phyloP scores from a whole-genome alignment of 1,139 yeast genomes.

The Candida sp. region DNA sequence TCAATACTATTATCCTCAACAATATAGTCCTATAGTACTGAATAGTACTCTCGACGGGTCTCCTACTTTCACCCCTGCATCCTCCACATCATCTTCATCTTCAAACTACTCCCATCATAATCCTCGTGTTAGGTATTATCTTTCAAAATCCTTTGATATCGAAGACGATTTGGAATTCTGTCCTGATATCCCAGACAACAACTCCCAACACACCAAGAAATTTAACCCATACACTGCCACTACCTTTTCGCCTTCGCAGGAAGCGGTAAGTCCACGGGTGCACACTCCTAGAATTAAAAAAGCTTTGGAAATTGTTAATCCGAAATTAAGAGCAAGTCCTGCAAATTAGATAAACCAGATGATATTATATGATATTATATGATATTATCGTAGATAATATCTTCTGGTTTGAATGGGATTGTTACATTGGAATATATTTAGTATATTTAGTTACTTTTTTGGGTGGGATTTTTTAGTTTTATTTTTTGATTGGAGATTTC shows the following conservation, averaged over 20 bases:
- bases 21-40: conserved; percentile 32
- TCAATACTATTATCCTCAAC: conserved; percentile 33
- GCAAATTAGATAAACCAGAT: conserved; percentile 19
- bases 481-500: too few relatives aligned
- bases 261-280: conserved; percentile 29
- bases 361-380: too few relatives aligned
- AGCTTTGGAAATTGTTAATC: conserved; percentile 74
- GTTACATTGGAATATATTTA: too few relatives aligned
- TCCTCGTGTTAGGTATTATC: conserved; percentile 43
- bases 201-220: conserved; percentile 24
- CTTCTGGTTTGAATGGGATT: too few relatives aligned
- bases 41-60: conserved; percentile 9
- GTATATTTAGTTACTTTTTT: too few relatives aligned
- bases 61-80: conserved; percentile 7
- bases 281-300: conserved; percentile 59
- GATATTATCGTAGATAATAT: too few relatives aligned
- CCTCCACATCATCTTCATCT: conserved; percentile 11
- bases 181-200: conserved; percentile 46
- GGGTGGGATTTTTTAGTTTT: too few relatives aligned
- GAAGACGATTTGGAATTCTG: conserved; percentile 69
- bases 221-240: conserved; percentile 62
- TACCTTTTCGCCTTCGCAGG: conserved; percentile 45
- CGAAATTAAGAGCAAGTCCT: conserved; percentile 66
- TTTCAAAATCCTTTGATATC: conserved; percentile 58
- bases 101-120: conserved; percentile 37